phyloP scores from a whole-genome alignment of 2,329 filamentous ascomycete genomes.

The Apiospora phragmitis region DNA sequence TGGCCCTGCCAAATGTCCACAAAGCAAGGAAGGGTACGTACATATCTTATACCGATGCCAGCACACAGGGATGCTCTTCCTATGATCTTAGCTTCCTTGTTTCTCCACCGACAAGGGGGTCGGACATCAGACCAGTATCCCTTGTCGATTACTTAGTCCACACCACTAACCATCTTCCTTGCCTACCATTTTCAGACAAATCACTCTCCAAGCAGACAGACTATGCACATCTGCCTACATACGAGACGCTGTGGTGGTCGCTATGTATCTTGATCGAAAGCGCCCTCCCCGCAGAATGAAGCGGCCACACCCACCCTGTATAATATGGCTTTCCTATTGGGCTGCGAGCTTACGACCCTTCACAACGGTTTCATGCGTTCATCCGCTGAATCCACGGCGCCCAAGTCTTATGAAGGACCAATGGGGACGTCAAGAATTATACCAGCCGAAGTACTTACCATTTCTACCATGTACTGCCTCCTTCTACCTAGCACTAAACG shows the following conservation, averaged over 20 bases:
- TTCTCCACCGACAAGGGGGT: conserved; percentile 8
- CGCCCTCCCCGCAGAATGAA: conserved; percentile 31
- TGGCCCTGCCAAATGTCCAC: neutral
- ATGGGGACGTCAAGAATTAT: conserved; percentile 38
- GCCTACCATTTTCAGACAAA: conserved; percentile 11
- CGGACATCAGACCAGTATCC: neutral
- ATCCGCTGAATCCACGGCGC: conserved; percentile 47
- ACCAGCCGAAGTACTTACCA: conserved; percentile 41
- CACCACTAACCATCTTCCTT: conserved; percentile 10
- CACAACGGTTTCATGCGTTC: conserved; percentile 53
- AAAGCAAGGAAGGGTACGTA: neutral
- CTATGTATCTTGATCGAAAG: conserved; percentile 6
- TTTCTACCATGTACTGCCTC: conserved; percentile 34
- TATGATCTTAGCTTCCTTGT: conserved; percentile 13
- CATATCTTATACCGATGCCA: neutral
- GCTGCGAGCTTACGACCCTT: conserved; percentile 34
- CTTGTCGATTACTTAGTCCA: conserved; percentile 8
- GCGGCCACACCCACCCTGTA: conserved; percentile 31
- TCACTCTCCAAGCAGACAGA: conserved; percentile 6
- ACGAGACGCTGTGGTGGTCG: neutral
- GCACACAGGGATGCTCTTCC: conserved; percentile 8
- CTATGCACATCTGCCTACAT: neutral
- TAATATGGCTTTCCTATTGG: conserved; percentile 39
- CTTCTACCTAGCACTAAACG: conserved; percentile 28
- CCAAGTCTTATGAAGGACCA: conserved; percentile 45